These are phyloP conservation scores for Austroboletus eburneus DNA, from an alignment of 768 basidiomycete genomes.

Conservation along the genomic window DNA sequence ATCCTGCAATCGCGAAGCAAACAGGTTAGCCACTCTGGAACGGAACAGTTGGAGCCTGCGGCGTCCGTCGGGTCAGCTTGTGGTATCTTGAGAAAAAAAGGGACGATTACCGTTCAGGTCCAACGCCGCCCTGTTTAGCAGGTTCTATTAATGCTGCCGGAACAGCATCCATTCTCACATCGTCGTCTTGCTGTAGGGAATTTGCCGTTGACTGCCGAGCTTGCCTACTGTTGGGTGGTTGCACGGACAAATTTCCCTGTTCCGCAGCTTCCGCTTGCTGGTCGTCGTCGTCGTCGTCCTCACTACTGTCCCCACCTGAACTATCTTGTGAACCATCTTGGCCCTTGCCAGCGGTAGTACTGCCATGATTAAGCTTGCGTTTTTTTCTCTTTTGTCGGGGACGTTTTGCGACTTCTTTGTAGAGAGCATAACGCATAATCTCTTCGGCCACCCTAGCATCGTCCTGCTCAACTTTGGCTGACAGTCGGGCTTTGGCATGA, in stretches of 20 bases:
- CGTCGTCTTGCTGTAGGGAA: constrained; percentile 65
- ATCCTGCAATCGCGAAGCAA: constrained; percentile 63
- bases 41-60: constrained; percentile 78
- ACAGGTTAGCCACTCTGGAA: constrained; percentile 65
- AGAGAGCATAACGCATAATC: constrained; percentile 95
- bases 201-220: constrained; percentile 38
- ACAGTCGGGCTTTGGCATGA: constrained; percentile 93
- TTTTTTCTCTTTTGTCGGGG: constrained; percentile 67
- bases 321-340: constrained; percentile 41
- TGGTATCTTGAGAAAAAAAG: constrained; percentile 1
- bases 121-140: constrained; percentile 41
- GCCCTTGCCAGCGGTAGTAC: constrained; percentile 47
- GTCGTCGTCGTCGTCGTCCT: constrained; percentile 46
- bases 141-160: constrained; percentile 36
- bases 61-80: too few relatives aligned
- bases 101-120: constrained; percentile 53
- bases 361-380: constrained; percentile 76
- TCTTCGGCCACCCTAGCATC: constrained; percentile 92
- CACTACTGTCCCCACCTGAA: constrained; percentile 36
- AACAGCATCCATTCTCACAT: constrained; percentile 56
- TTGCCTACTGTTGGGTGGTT: constrained; percentile 22
- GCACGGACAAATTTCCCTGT: constrained; percentile 52
- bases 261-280: constrained; percentile 29
- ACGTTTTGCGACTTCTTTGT: constrained; percentile 92
- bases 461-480: constrained; percentile 72